Evolutionary conservation across 2,329 filamentous ascomycete species (phyloP).

Genomic region (Monosporascus sp.): DNA sequence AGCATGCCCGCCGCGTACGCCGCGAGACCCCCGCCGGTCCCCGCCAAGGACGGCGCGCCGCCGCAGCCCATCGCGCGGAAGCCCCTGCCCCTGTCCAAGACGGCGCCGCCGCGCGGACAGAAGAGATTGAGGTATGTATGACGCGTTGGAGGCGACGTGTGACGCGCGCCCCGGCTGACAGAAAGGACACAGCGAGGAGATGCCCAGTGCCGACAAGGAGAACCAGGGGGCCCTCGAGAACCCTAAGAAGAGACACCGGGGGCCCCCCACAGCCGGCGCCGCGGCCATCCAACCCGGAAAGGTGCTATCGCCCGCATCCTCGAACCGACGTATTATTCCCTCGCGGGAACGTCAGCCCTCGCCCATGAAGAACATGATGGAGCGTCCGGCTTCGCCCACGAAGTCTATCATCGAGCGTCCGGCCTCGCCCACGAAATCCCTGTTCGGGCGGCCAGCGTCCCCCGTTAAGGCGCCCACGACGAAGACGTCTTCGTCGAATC

Average conservation of each 20-base stretch:
- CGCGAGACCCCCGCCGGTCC: conserved; percentile 39
- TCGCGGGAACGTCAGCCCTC: conserved; percentile 39
- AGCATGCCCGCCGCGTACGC: conserved; percentile 16
- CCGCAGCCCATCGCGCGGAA: conserved; percentile 30
- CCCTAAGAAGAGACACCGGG: conserved; percentile 62
- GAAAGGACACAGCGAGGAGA: conserved; percentile 50
- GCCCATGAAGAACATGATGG: conserved; percentile 51
- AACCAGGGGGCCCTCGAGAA: conserved; percentile 60
- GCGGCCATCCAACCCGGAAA: conserved; percentile 43
- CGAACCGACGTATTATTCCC: conserved; percentile 66
- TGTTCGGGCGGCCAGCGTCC: conserved; percentile 32
- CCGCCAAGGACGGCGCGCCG: conserved; percentile 42
- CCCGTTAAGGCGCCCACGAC: conserved; percentile 33
- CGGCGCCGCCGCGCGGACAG: conserved; percentile 25
- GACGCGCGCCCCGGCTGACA: not conserved
- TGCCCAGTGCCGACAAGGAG: conserved; percentile 67
- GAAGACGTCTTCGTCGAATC: conserved; percentile 30
- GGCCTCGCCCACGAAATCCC: conserved; percentile 56
- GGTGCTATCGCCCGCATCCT: conserved; percentile 76
- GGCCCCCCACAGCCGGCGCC: conserved; percentile 33
- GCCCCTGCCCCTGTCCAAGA: conserved; percentile 22
- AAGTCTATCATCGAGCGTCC: conserved; percentile 53
- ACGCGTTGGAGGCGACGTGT: not conserved
- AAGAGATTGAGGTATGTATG: conserved; percentile 47
- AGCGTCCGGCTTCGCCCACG: conserved; percentile 56